Conservation (phyloP, 2,329 filamentous ascomycete genomes). For the Didymella lethalis region DNA sequence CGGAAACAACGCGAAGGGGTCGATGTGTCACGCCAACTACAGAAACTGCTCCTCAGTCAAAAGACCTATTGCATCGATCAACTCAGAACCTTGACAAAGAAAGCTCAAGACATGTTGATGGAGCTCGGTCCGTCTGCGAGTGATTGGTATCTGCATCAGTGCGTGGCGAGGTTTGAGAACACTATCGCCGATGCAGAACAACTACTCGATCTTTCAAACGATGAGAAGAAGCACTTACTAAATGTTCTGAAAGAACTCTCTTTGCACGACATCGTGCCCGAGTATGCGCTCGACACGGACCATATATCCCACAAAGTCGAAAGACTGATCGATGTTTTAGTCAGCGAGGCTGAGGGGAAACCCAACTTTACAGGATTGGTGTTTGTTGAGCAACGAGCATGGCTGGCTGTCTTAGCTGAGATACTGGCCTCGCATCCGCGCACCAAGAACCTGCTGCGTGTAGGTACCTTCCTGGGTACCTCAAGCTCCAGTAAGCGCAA, state of each 20-base stretch:
- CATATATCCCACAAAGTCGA: slow-evolving; percentile 48
- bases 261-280: background rate
- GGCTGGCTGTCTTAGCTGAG: slow-evolving; percentile 53
- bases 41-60: slow-evolving; percentile 37
- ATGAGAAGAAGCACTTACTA: slow-evolving; percentile 49
- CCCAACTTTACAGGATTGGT: slow-evolving; percentile 53
- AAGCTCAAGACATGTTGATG: slow-evolving; percentile 44
- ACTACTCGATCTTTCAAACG: slow-evolving; percentile 41
- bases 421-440: slow-evolving; percentile 46
- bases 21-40: slow-evolving; percentile 36
- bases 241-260: slow-evolving; percentile 31
- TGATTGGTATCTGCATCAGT: slow-evolving; percentile 52
- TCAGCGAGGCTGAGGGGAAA: slow-evolving; percentile 38
- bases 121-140: slow-evolving; percentile 52
- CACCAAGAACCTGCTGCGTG: slow-evolving; percentile 45
- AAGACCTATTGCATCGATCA: slow-evolving; percentile 54
- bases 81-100: slow-evolving; percentile 44
- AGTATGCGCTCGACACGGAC: slow-evolving; percentile 24
- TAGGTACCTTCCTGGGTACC: slow-evolving; percentile 64
- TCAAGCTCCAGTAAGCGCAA: slow-evolving; percentile 54
- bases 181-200: slow-evolving; percentile 29
- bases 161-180: slow-evolving; percentile 42
- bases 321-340: slow-evolving; percentile 48
- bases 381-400: slow-evolving; percentile 57
- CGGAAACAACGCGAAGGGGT: slow-evolving; percentile 30